Evolutionary conservation across 805 yeast genomes (phyloP).

Genomic region (Hemisphaericaspora nanyangensis): DNA sequence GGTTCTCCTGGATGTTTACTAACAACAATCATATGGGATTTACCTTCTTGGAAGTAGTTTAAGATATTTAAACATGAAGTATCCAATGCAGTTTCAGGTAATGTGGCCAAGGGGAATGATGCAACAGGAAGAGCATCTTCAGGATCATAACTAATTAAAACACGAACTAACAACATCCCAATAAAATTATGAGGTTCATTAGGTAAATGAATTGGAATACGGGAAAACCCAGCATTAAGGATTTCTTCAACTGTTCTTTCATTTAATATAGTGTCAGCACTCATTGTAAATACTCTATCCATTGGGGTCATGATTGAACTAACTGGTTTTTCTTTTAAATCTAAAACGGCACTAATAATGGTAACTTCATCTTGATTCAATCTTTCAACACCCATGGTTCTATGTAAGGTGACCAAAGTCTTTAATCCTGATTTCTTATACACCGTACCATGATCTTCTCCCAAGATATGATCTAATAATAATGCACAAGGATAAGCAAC

Average conservation of each 20-base stretch:
- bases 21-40: constrained; percentile 94
- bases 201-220: constrained; percentile 92
- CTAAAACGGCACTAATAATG: constrained; percentile 88
- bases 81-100: constrained; percentile 89
- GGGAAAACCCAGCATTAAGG: constrained; percentile 88
- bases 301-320: constrained; percentile 91
- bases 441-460: constrained; percentile 95
- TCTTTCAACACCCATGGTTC: constrained; percentile 93
- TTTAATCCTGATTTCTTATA: constrained; percentile 91
- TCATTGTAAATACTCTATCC: constrained; percentile 81
- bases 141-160: constrained; percentile 91
- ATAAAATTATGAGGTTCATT: constrained; percentile 85
- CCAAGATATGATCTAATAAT: constrained; percentile 74
- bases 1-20: constrained; percentile 80
- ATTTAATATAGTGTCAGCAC: constrained; percentile 77
- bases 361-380: constrained; percentile 94
- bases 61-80: constrained; percentile 92
- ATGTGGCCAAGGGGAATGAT: constrained; percentile 89
- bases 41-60: constrained; percentile 96
- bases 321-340: constrained; percentile 87
- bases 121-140: constrained; percentile 93
- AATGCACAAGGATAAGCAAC: constrained; percentile 87
- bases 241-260: constrained; percentile 84
- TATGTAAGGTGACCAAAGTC: constrained; percentile 87
- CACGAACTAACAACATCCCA: constrained; percentile 92